phyloP scores from a whole-genome alignment of 495 filamentous ascomycete genomes.

The Umbilicaria muhlenbergii region DNA sequence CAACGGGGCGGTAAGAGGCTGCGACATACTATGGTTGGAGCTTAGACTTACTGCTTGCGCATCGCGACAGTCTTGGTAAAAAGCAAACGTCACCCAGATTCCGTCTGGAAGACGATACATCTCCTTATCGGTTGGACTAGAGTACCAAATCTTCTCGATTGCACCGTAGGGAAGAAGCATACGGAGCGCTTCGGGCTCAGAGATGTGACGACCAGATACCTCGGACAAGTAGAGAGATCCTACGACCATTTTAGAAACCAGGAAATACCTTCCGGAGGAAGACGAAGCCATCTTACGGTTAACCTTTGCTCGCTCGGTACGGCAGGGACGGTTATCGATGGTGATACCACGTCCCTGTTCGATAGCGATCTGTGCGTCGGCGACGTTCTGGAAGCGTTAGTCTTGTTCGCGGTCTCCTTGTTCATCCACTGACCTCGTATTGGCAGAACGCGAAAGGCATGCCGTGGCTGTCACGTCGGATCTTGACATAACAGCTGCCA shows the following conservation, averaged over 20 bases:
- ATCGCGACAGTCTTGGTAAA: conserved; percentile 23
- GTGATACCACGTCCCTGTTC: conserved; percentile 25
- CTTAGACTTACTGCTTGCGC: conserved; percentile 15
- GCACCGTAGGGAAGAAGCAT: conserved; percentile 18
- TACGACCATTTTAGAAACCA: conserved; percentile 8
- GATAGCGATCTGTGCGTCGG: conserved; percentile 34
- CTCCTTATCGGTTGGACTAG: conserved; percentile 17
- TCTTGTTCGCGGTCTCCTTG: conserved; percentile 12
- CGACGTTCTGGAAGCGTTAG: conserved; percentile 15
- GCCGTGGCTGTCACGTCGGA: conserved; percentile 35
- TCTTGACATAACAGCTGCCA: conserved; percentile 45
- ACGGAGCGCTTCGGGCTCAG: conserved; percentile 24
- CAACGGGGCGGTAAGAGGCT: conserved; percentile 1
- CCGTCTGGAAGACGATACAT: conserved; percentile 26
- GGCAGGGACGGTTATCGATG: conserved; percentile 40
- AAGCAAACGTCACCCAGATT: conserved; percentile 33
- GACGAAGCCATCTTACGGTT: conserved; percentile 29
- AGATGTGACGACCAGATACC: conserved; percentile 21
- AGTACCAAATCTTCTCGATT: conserved; percentile 15
- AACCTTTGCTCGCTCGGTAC: conserved; percentile 36
- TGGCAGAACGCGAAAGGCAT: conserved; percentile 53
- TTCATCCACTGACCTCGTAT: conserved; percentile 33
- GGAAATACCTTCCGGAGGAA: background rate
- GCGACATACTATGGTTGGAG: background rate
- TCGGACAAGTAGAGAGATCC: conserved; percentile 35